These are phyloP conservation scores for Lasiosphaeriaceae sp. DNA, from an alignment of 495 filamentous ascomycete genomes.

Conservation along the genomic window DNA sequence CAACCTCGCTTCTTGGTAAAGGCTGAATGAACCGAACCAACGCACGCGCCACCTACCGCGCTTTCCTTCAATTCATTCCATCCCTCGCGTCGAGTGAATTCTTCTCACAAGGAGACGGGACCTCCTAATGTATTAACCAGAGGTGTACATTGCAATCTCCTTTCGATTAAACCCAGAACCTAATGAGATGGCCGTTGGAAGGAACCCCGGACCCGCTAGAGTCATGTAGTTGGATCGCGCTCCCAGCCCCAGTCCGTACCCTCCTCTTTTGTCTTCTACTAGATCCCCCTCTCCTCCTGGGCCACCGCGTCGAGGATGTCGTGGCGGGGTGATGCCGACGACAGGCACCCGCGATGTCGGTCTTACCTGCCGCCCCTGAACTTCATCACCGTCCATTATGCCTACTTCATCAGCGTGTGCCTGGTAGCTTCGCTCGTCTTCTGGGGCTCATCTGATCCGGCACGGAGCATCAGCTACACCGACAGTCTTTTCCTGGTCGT, in stretches of 20 bases:
- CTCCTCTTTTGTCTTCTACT: background rate
- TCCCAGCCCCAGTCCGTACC: background rate
- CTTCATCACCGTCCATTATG: constrained; percentile 70
- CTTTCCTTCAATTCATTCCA: background rate
- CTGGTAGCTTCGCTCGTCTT: constrained; percentile 69
- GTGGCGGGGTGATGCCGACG: constrained; percentile 12
- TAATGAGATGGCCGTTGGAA: background rate
- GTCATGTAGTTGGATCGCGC: background rate
- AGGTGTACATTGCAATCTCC: too few relatives aligned
- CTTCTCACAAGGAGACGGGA: too few relatives aligned
- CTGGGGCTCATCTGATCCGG: constrained; percentile 60
- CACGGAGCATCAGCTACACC: constrained; percentile 61
- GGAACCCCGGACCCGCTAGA: background rate
- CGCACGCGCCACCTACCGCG: background rate
- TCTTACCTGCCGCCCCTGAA: constrained; percentile 55
- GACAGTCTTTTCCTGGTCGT: constrained; percentile 74
- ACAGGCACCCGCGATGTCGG: constrained; percentile 16
- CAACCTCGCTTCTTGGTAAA: background rate
- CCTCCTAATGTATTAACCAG: too few relatives aligned
- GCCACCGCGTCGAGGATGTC: constrained; percentile 8
- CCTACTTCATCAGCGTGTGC: constrained; percentile 67
- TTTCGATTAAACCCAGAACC: background rate
- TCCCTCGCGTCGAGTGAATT: background rate
- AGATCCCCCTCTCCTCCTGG: background rate
- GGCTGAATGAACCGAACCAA: background rate